Evolutionary conservation across 2,329 filamentous ascomycete species (phyloP).

Genomic region (Xylariomycetidae sp.): DNA sequence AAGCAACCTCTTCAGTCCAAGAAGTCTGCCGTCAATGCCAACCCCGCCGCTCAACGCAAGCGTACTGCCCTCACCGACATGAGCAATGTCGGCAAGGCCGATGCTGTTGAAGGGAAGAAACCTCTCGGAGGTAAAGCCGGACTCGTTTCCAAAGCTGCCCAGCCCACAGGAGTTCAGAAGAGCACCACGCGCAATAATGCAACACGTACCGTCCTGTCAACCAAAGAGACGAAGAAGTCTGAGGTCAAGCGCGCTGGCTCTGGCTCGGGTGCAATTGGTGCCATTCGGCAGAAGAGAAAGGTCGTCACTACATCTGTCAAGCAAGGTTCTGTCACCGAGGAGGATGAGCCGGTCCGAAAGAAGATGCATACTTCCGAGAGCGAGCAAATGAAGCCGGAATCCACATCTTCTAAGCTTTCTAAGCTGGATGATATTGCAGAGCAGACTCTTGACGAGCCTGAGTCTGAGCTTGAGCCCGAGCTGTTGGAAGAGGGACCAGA

Average conservation of each 20-base stretch:
- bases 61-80: constrained; percentile 87
- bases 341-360: constrained; percentile 66
- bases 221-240: constrained; percentile 66
- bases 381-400: constrained; percentile 41
- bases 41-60: constrained; percentile 55
- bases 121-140: constrained; percentile 54
- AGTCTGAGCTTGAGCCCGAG: constrained; percentile 17
- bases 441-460: constrained; percentile 22
- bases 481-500: neutral
- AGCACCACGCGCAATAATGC: constrained; percentile 48
- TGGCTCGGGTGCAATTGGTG: constrained; percentile 63
- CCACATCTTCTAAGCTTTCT: constrained; percentile 24
- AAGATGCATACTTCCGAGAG: constrained; percentile 53
- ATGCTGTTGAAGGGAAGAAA: constrained; percentile 72
- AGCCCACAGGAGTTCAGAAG: constrained; percentile 81
- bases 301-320: constrained; percentile 51
- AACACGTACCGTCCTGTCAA: constrained; percentile 56
- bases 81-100: constrained; percentile 86
- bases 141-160: constrained; percentile 73
- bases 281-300: constrained; percentile 64
- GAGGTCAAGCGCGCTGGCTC: constrained; percentile 70
- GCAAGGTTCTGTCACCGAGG: constrained; percentile 55
- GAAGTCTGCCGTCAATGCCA: constrained; percentile 51
- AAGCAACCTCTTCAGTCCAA: constrained; percentile 68
- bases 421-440: constrained; percentile 28